Percentiles rank a stretch among this genome's conserved stretches.
Conservation (phyloP, 1,284 basidiomycete genomes). For the Singerocomus inundabilis region DNA sequence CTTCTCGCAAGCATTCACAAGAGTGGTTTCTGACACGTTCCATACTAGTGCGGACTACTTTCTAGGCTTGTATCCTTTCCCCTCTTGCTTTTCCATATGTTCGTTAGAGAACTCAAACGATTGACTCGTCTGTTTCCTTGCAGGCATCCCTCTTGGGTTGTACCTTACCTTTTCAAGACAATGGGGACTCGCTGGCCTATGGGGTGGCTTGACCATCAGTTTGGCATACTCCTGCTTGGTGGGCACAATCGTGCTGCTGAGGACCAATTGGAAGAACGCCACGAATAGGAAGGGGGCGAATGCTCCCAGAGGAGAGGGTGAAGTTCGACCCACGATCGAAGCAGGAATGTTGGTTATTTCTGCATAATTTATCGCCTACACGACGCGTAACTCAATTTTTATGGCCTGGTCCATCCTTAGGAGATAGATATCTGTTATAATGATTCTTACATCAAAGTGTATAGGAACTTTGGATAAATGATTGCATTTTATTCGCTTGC, state of each 20-base stretch:
- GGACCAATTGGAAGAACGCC: conserved; percentile 16
- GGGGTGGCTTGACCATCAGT: conserved; percentile 26
- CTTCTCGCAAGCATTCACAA: neutral
- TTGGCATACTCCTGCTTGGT: conserved; percentile 22
- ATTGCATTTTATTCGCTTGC: conserved; percentile 19
- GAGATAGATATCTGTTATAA: too few species aligned
- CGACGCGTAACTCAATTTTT: neutral
- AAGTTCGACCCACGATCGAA: neutral
- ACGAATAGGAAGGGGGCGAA: neutral
- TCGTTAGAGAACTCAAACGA: neutral
- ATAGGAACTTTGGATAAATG: conserved; percentile 1
- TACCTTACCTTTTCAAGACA: conserved; percentile 24
- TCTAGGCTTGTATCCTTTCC: conserved; percentile 17
- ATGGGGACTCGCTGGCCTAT: conserved; percentile 30
- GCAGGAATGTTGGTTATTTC: neutral
- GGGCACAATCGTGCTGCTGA: conserved; percentile 20
- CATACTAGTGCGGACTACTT: conserved; percentile 22
- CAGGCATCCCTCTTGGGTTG: conserved; percentile 30
- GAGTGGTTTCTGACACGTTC: conserved; percentile 3
- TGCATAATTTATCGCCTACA: neutral
- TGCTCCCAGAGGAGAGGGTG: neutral
- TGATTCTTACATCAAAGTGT: too few species aligned
- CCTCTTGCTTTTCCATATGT: neutral
- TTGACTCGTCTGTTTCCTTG: neutral
- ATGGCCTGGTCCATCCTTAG: neutral